These are phyloP conservation scores for Neofusicoccum laricinum DNA, from an alignment of 2,329 filamentous ascomycete genomes.

Conservation along the genomic window DNA sequence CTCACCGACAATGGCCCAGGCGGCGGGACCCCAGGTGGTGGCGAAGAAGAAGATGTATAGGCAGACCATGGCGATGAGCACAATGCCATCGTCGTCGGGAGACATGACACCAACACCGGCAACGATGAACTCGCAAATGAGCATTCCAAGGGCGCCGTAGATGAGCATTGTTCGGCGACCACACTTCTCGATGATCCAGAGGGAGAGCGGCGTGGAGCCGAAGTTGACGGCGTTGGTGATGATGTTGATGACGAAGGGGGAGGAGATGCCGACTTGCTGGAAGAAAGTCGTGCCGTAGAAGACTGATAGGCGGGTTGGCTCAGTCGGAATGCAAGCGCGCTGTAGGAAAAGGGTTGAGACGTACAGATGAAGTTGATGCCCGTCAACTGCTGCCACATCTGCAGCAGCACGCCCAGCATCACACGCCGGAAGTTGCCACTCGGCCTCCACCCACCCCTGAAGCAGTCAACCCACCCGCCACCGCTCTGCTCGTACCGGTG, in stretches of 20 bases:
- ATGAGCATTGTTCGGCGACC: conserved; percentile 80
- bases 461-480: conserved; percentile 66
- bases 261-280: conserved; percentile 61
- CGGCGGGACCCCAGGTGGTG: conserved; percentile 77
- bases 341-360: not conserved
- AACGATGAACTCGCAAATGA: conserved; percentile 82
- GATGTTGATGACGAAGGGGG: conserved; percentile 79
- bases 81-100: not conserved
- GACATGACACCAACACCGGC: conserved; percentile 57
- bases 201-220: conserved; percentile 78
- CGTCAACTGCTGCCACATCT: conserved; percentile 60
- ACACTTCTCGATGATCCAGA: conserved; percentile 78
- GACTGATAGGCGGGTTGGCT: conserved; percentile 5
- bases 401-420: conserved; percentile 45
- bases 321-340: no score
- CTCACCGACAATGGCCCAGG: conserved; percentile 75
- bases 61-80: conserved; percentile 77
- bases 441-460: conserved; percentile 49
- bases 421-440: conserved; percentile 43
- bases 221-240: conserved; percentile 89
- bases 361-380: conserved; percentile 82
- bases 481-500: conserved; percentile 37
- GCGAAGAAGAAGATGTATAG: conserved; percentile 95
- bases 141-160: conserved; percentile 76
- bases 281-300: conserved; percentile 76